phyloP scores from a whole-genome alignment of 2,329 filamentous ascomycete species.

The Alternaria rosae region DNA sequence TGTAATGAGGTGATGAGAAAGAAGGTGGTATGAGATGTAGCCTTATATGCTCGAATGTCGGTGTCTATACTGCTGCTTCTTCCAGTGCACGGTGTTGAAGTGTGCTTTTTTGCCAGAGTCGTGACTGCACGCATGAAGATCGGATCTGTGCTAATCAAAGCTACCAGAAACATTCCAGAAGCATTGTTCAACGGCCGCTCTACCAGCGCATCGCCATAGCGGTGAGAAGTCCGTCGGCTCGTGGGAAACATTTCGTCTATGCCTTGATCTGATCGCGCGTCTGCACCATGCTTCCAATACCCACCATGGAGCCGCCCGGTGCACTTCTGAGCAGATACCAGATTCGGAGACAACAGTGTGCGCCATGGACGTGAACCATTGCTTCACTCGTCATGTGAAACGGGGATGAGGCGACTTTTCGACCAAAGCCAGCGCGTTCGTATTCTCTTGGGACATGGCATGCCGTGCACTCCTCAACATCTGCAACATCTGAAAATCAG shows the following conservation, averaged over 20 bases:
- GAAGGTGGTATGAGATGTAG: not conserved
- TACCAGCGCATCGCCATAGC: not conserved
- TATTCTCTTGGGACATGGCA: not conserved
- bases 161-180: not conserved
- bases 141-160: not conserved
- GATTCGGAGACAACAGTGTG: not conserved
- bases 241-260: not conserved
- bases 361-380: not conserved
- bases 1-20: not conserved
- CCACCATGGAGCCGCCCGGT: not conserved
- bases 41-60: not conserved
- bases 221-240: not conserved
- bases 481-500: not conserved
- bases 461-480: not conserved
- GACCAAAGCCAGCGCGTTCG: not conserved
- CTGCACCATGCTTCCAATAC: not conserved
- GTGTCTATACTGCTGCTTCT: not conserved
- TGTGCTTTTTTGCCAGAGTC: not conserved
- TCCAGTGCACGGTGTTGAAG: not conserved
- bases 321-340: not conserved
- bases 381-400: constrained; percentile 1
- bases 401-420: not conserved
- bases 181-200: not conserved
- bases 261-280: not conserved
- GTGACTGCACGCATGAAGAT: not conserved